Percentiles rank a stretch among this genome's conserved stretches.
Evolutionary conservation across 345 rosid genomes (phyloP).

Genomic region (Eucalyptus dawsonii): DNA sequence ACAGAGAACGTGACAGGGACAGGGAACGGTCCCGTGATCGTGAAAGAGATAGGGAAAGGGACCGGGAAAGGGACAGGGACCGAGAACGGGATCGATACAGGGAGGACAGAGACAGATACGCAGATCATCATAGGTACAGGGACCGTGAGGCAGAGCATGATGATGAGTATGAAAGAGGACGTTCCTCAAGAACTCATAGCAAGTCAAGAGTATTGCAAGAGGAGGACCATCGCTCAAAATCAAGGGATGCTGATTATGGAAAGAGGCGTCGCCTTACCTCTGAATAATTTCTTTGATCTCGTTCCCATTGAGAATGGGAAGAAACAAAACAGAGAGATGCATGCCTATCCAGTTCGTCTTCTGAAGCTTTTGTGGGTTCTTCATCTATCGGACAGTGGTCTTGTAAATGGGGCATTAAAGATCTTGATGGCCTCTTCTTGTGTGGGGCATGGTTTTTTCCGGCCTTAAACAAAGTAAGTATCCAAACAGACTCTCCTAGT

Average conservation of each 20-base stretch:
- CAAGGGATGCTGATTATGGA: conserved; percentile 74
- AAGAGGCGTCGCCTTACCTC: conserved; percentile 64
- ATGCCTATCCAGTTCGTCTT: not conserved
- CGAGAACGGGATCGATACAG: conserved; percentile 49
- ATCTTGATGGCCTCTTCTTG: not conserved
- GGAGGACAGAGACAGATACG: conserved; percentile 53
- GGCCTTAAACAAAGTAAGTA: conserved; percentile 8
- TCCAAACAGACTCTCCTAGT: not conserved
- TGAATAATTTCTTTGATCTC: conserved; percentile 12
- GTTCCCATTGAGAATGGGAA: not conserved
- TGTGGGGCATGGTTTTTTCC: not conserved
- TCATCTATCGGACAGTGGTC: not conserved
- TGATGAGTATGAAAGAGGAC: conserved; percentile 56
- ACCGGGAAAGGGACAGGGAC: conserved; percentile 38
- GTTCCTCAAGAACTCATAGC: conserved; percentile 53
- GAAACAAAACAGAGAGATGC: not conserved
- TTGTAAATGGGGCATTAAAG: conserved; percentile 2
- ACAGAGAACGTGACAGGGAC: conserved; percentile 45
- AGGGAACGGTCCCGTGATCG: conserved; percentile 61
- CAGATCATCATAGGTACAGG: conserved; percentile 43
- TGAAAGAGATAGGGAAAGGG: conserved; percentile 17
- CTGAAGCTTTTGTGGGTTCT: not conserved
- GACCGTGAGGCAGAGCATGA: conserved; percentile 51
- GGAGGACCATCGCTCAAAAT: conserved; percentile 57
- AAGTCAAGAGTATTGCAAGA: conserved; percentile 48